Evolutionary conservation across 306 rosid species (phyloP), one percentile per base, ranked within the genome.

Genomic region (Sophora flavescens): DNA sequence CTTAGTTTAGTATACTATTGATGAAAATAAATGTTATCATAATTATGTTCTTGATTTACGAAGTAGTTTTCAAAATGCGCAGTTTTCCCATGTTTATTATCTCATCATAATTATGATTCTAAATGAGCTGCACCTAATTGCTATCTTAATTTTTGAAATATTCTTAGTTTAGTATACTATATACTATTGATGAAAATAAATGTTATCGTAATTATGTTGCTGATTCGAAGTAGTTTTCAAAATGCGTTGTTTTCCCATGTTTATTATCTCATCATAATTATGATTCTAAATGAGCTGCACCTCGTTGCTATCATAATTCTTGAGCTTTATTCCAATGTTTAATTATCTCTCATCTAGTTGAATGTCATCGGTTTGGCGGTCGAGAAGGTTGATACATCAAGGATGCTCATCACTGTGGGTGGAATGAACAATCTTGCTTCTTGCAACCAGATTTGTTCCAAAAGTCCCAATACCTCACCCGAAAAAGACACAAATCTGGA

Each of bases 341-440:
- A 51, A 35, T 18, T 52, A 38, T 72, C 75, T 74, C 67, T 30
- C 48, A 58, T 84, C 82, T 73, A 38, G 80, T 36, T 53, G 54
- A 68, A 47, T 59, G 68, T 17, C 57, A 75, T 76, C 71, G 64
- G 58, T 51, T 78, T 86, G 61, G 73, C 95, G 91, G 83, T 73
- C 63, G 72, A 76, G 72, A 76, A 74, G 70, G 78, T 72, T 81
- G 87, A 78, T 54, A 67, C 72, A 2, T 50, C 78, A 50, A 82
- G 32, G 54, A 54, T 60, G 67, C 66, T 78, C 64, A 18, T 52
- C 82, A 51, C 83, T 74, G 78, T 69, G 76, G 76, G 65, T 63
- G 74, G 73, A 78, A 58, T 32, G 61, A 72, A 71, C 65, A 72
- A 62, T 68, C 44, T 67, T 81, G 84, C 74, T 63, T 41, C 84